Conservation (phyloP, 1,284 basidiomycete genomes). For the Microbotryum violaceum region DNA sequence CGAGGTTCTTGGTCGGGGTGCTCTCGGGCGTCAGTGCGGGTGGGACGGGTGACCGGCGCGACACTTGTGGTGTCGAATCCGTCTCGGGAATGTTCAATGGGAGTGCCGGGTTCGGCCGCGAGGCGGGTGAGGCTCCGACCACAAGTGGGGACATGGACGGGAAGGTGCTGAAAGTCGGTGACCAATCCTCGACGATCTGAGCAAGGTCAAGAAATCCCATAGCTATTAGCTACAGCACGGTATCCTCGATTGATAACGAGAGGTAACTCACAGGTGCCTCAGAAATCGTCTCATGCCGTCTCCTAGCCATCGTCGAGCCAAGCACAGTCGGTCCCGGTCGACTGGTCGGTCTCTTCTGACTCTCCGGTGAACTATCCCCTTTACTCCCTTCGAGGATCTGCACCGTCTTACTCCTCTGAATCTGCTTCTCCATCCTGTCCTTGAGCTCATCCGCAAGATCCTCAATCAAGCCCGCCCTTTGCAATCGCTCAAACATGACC, state of each 20-base stretch:
- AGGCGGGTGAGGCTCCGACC: background rate
- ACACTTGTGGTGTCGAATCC: constrained; percentile 14
- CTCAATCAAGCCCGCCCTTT: constrained; percentile 68
- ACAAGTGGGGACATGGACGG: constrained; percentile 2
- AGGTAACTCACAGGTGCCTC: too few species aligned
- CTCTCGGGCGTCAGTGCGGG: background rate
- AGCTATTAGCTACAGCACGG: constrained; percentile 59
- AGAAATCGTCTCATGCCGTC: constrained; percentile 2
- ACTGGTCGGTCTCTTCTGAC: constrained; percentile 13
- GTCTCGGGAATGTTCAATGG: background rate
- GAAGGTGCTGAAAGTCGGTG: background rate
- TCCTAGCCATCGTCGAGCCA: constrained; percentile 35
- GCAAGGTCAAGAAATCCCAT: background rate
- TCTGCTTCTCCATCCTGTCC: constrained; percentile 67
- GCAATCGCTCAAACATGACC: constrained; percentile 87
- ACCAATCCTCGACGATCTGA: background rate
- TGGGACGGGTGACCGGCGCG: constrained; percentile 1
- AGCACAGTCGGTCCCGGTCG: constrained; percentile 41
- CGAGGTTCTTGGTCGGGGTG: too few species aligned
- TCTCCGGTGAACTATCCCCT: background rate
- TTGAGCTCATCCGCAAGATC: constrained; percentile 70
- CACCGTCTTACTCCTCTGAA: constrained; percentile 78
- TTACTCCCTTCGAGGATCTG: constrained; percentile 57
- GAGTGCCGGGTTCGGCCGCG: background rate
- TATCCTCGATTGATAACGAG: constrained; percentile 48